A percentile compares a stretch with the other conserved stretches of the same genome.
Conservation (phyloP, 2,329 filamentous ascomycete species). For the Ophiostoma sp. region DNA sequence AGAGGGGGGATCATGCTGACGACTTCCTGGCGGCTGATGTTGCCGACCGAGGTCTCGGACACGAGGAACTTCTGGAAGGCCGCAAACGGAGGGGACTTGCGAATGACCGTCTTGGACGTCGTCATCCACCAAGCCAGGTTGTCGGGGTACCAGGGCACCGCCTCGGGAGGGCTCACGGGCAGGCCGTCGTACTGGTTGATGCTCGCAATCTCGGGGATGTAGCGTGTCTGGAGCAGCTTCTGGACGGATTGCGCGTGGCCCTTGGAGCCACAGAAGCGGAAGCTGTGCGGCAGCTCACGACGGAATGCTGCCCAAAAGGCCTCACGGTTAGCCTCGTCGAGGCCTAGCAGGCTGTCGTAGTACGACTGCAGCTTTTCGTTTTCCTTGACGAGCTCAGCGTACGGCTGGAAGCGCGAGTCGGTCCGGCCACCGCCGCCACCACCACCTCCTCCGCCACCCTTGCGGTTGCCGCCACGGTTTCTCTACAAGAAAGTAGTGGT, state of each 20-base stretch:
- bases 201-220: constrained; percentile 82
- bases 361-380: constrained; percentile 83
- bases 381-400: constrained; percentile 62
- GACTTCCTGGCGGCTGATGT: constrained; percentile 94
- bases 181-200: constrained; percentile 79
- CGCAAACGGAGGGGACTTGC: constrained; percentile 88
- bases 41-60: constrained; percentile 92
- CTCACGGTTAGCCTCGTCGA: constrained; percentile 64
- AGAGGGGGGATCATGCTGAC: constrained; percentile 98
- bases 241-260: constrained; percentile 91
- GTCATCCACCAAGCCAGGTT: constrained; percentile 97
- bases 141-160: constrained; percentile 90
- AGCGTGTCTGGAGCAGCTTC: constrained; percentile 77
- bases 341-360: constrained; percentile 72
- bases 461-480: constrained; percentile 34
- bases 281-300: constrained; percentile 89
- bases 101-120: constrained; percentile 90
- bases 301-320: constrained; percentile 80
- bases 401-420: constrained; percentile 41
- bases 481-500: constrained; percentile 22
- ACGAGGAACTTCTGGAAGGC: constrained; percentile 97
- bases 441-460: constrained; percentile 27
- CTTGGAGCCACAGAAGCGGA: constrained; percentile 93
- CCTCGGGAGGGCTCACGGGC: constrained; percentile 71
- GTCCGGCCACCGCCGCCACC: constrained; percentile 29